Conservation (phyloP, 2,329 filamentous ascomycete genomes). For the Ramularia endophylla region DNA sequence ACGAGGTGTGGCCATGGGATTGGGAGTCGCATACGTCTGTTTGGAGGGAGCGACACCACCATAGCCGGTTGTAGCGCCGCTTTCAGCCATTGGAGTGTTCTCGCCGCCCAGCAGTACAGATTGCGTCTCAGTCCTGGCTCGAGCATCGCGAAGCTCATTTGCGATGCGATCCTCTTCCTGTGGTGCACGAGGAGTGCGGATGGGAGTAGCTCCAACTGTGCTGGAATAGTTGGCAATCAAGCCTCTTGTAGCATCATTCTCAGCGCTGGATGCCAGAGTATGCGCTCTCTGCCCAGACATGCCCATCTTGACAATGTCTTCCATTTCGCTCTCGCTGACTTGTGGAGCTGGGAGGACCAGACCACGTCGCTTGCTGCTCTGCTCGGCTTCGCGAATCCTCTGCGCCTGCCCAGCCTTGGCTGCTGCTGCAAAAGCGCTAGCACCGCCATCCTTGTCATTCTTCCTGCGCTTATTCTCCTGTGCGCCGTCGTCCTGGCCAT, state of each 20-base stretch:
- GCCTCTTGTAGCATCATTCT: conserved; percentile 78
- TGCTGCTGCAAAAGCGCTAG: conserved; percentile 76
- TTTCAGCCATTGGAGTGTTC: conserved; percentile 82
- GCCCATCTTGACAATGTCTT: conserved; percentile 99
- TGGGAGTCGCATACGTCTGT: conserved; percentile 82
- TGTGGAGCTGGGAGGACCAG: conserved; percentile 85
- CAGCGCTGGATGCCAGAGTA: conserved; percentile 65
- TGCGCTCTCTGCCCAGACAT: conserved; percentile 85
- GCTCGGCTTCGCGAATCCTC: conserved; percentile 90
- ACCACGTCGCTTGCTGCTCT: conserved; percentile 83
- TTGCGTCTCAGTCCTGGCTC: conserved; percentile 85
- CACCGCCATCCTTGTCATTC: conserved; percentile 75
- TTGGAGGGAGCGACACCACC: conserved; percentile 75
- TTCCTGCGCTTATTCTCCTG: conserved; percentile 77
- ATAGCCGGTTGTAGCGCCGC: conserved; percentile 76
- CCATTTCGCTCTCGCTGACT: conserved; percentile 85
- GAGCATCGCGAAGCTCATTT: conserved; percentile 93
- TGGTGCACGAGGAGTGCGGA: conserved; percentile 84
- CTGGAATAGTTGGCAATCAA: conserved; percentile 81
- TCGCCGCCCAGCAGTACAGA: conserved; percentile 91
- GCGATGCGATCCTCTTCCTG: conserved; percentile 93
- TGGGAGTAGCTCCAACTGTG: conserved; percentile 75
- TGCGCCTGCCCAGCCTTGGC: conserved; percentile 92
- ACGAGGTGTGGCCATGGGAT: conserved; percentile 84
- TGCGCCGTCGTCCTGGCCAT: conserved; percentile 68